Conservation (phyloP, 2,329 filamentous ascomycete species). For the Stemphylium beticola region DNA sequence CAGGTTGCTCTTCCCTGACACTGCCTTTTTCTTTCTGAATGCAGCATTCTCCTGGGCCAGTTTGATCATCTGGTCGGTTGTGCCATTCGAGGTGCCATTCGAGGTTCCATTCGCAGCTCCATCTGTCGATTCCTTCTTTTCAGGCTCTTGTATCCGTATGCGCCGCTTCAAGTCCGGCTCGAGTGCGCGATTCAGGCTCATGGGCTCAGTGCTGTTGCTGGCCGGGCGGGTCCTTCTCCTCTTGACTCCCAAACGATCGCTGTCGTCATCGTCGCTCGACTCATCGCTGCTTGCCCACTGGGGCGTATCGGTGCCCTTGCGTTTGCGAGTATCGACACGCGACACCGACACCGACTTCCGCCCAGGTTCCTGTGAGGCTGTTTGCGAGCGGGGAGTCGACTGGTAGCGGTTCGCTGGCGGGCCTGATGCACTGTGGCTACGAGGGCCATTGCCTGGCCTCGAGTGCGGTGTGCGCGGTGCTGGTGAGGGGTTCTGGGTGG, state of each 20-base stretch:
- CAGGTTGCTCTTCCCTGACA: slow-evolving; percentile 27
- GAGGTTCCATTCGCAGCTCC: slow-evolving; percentile 8
- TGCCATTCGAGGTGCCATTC: slow-evolving; percentile 3
- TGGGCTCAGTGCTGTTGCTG: slow-evolving; percentile 46
- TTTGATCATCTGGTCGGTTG: slow-evolving; percentile 12
- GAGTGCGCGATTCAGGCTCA: slow-evolving; percentile 43
- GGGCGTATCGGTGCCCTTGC: slow-evolving; percentile 44
- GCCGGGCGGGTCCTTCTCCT: slow-evolving; percentile 43
- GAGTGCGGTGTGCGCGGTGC: slow-evolving; percentile 15
- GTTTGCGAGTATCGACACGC: slow-evolving; percentile 37
- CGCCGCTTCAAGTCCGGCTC: slow-evolving; percentile 45
- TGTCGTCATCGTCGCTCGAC: slow-evolving; percentile 35
- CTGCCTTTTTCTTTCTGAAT: slow-evolving; percentile 17
- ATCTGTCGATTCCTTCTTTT: slow-evolving; percentile 8
- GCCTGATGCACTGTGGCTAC: slow-evolving; percentile 23
- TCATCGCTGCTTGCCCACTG: slow-evolving; percentile 45
- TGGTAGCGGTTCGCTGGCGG: slow-evolving; percentile 39
- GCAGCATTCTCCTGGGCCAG: slow-evolving; percentile 12
- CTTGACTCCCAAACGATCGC: slow-evolving; percentile 35
- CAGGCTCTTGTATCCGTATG: slow-evolving; percentile 36
- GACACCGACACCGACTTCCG: slow-evolving; percentile 38
- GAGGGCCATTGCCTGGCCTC: slow-evolving; percentile 12
- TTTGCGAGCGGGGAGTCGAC: slow-evolving; percentile 23
- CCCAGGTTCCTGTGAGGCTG: slow-evolving; percentile 23
- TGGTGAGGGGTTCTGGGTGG: slow-evolving; percentile 18